Percentiles rank a stretch among this genome's conserved stretches.
Evolutionary conservation across 768 basidiomycete species (phyloP).

Genomic region (Podaxis sp.): DNA sequence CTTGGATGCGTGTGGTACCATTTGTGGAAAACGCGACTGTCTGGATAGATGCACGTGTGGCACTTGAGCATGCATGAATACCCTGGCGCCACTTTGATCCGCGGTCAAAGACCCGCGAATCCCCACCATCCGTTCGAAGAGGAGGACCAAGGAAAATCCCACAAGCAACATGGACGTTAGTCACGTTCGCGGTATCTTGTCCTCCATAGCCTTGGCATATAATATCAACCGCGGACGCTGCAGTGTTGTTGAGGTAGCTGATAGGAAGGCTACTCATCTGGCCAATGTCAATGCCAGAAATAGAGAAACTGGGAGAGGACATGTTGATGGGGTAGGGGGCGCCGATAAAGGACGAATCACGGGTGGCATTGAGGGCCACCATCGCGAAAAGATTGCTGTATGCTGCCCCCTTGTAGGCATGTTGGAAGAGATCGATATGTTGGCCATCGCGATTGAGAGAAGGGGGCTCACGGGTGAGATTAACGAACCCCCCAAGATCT

Average conservation of each 20-base stretch:
- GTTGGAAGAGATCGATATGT: conserved; percentile 7
- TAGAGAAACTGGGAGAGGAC: not conserved
- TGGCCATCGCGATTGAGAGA: not conserved
- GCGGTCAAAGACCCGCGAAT: conserved; percentile 5
- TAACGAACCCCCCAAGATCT: not conserved
- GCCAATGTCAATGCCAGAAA: not conserved
- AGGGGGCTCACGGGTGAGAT: not conserved
- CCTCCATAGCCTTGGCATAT: conserved; percentile 17
- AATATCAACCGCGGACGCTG: not conserved
- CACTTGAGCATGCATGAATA: conserved; percentile 16
- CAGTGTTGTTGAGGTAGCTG: conserved; percentile 2
- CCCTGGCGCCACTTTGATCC: conserved; percentile 21
- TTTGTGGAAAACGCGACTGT: conserved; percentile 1
- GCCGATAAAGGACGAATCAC: conserved; percentile 14
- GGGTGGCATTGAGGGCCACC: conserved; percentile 13
- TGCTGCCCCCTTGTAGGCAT: conserved; percentile 20
- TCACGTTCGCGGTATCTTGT: conserved; percentile 16
- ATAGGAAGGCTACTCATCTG: not conserved
- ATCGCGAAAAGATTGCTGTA: conserved; percentile 17
- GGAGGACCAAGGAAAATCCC: conserved; percentile 17
- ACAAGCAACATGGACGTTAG: conserved; percentile 20
- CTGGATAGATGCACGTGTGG: conserved; percentile 12
- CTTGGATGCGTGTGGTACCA: not conserved
- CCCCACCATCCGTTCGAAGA: conserved; percentile 18
- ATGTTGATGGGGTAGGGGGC: conserved; percentile 1